Percentiles rank a stretch among this genome's conserved stretches.
These are phyloP conservation scores for Pontederia paniculata DNA, from an alignment of 176 grass and related monocot genomes.

Conservation along the genomic window DNA sequence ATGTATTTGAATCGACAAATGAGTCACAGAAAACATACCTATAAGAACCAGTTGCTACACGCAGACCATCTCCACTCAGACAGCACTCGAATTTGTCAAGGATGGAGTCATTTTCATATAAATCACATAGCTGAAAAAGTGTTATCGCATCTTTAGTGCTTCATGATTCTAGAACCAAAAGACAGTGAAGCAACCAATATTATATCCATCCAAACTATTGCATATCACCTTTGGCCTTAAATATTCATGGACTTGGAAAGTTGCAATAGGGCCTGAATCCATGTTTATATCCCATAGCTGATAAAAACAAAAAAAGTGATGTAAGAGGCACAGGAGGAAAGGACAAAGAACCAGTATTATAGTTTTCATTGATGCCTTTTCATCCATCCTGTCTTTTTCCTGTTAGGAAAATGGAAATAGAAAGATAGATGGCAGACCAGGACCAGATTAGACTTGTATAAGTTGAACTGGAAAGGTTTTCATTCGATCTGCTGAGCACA, in stretches of 20 bases:
- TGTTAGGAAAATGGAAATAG: too few species aligned
- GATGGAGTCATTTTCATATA: slow-evolving; percentile 84
- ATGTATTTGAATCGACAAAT: background rate
- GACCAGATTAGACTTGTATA: too few species aligned
- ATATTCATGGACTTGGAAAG: slow-evolving; percentile 84
- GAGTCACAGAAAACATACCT: slow-evolving; percentile 40
- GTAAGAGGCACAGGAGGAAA: background rate
- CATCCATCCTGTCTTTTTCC: too few species aligned
- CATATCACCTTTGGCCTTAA: slow-evolving; percentile 75
- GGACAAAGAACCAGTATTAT: slow-evolving; percentile 2
- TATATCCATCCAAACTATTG: slow-evolving; percentile 18
- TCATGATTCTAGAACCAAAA: slow-evolving; percentile 13
- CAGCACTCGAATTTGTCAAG: slow-evolving; percentile 94
- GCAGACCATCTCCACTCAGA: slow-evolving; percentile 57
- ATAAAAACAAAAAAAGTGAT: background rate
- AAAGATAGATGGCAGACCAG: too few species aligned
- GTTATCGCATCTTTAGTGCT: slow-evolving; percentile 11
- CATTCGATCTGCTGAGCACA: too few species aligned
- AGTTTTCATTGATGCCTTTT: background rate
- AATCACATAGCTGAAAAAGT: slow-evolving; percentile 66
- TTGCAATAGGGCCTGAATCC: slow-evolving; percentile 78
- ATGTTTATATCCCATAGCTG: slow-evolving; percentile 94
- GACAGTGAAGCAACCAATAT: background rate
- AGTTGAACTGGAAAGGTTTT: too few species aligned
- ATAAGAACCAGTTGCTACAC: slow-evolving; percentile 76